Percentiles rank a stretch among this genome's conserved stretches.
Conservation (phyloP, 2,329 filamentous ascomycete species). For the Colletotrichum tamarilloi region DNA sequence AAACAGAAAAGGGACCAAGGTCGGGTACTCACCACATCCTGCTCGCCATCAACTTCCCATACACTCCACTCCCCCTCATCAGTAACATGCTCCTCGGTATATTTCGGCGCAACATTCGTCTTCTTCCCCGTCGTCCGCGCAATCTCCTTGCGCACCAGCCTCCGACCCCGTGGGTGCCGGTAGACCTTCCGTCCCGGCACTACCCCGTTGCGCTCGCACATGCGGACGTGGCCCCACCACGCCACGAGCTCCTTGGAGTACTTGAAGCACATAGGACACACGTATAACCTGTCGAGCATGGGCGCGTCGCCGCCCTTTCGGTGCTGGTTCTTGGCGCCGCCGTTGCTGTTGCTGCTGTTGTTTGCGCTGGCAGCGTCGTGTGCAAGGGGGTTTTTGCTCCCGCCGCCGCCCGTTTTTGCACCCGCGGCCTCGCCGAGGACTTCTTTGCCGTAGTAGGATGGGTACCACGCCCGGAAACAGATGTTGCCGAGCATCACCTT, state of each 20-base stretch:
- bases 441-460: constrained; percentile 87
- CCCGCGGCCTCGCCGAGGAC: constrained; percentile 61
- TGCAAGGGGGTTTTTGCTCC: constrained; percentile 17
- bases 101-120: constrained; percentile 45
- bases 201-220: constrained; percentile 63
- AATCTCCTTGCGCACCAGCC: constrained; percentile 51
- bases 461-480: constrained; percentile 91
- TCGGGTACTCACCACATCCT: constrained; percentile 70
- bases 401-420: constrained; percentile 24
- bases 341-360: constrained; percentile 9
- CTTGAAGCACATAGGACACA: constrained; percentile 95
- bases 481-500: constrained; percentile 88
- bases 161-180: constrained; percentile 62
- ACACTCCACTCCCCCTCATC: constrained; percentile 84
- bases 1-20: not conserved
- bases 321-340: constrained; percentile 47
- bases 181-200: constrained; percentile 82
- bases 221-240: constrained; percentile 68
- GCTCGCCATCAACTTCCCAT: constrained; percentile 92
- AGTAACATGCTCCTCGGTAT: constrained; percentile 56
- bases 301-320: constrained; percentile 46
- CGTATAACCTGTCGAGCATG: constrained; percentile 78
- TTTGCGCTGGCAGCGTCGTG: constrained; percentile 29
- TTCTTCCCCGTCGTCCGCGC: constrained; percentile 49
- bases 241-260: constrained; percentile 76